A percentile compares a stretch with the other conserved stretches of the same genome.
Evolutionary conservation across 139 green algal genomes (phyloP).

Genomic region (Closterium sp.): DNA sequence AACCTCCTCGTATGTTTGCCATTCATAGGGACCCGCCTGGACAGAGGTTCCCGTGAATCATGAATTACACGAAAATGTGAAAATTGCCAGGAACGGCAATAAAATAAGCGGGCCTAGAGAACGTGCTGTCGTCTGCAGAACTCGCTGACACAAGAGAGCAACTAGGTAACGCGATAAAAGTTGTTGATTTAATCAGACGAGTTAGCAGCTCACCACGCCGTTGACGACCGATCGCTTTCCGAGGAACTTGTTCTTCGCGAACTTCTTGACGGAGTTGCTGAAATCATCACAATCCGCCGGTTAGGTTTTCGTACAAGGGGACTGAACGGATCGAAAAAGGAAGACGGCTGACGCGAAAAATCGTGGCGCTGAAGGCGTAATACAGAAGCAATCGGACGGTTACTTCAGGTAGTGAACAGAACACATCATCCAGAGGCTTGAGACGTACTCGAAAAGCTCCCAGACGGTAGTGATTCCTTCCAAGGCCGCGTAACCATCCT

Average conservation of each 20-base stretch:
- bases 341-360: background rate
- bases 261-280: background rate
- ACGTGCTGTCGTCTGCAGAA: background rate
- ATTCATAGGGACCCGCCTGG: slow-evolving; percentile 15
- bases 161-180: background rate
- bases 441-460: background rate
- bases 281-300: background rate
- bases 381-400: background rate
- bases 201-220: background rate
- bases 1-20: slow-evolving; percentile 25
- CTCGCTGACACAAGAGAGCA: background rate
- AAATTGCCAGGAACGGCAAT: background rate
- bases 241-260: slow-evolving; percentile 2
- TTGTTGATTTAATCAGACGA: background rate
- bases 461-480: background rate
- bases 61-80: background rate
- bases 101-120: background rate
- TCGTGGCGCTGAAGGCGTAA: background rate
- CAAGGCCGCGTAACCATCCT: background rate
- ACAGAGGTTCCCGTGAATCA: background rate
- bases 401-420: background rate
- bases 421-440: background rate
- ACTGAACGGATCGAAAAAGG: background rate
- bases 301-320: background rate
- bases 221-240: background rate